phyloP scores from a whole-genome alignment of 805 yeast species.

The Spathaspora passalidarum region DNA sequence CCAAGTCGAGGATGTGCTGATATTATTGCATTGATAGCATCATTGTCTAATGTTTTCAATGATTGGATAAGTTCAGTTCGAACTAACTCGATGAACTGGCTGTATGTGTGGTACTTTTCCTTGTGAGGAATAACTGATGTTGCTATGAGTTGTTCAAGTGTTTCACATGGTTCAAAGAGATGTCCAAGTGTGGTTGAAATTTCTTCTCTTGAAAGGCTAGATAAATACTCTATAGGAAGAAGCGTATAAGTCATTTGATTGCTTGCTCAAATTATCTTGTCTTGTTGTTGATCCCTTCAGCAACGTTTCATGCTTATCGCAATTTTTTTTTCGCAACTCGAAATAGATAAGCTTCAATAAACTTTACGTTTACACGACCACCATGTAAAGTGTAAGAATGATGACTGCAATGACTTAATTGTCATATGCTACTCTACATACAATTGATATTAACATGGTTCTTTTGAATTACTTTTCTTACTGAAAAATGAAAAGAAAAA shows the following conservation, averaged over 20 bases:
- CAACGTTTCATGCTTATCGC: too few relatives aligned
- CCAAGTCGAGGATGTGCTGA: constrained; percentile 92
- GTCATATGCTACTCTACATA: too few relatives aligned
- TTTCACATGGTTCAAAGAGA: constrained; percentile 64
- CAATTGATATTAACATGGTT: too few relatives aligned
- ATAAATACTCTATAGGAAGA: constrained; percentile 27
- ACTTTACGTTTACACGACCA: too few relatives aligned
- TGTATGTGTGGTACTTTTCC: constrained; percentile 17
- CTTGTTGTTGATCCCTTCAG: too few relatives aligned
- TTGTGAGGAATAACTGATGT: constrained; percentile 22
- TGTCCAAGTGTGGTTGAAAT: constrained; percentile 46
- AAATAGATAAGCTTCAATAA: too few relatives aligned
- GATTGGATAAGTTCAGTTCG: constrained; percentile 37
- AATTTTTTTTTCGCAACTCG: too few relatives aligned
- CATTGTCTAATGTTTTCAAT: constrained; percentile 17
- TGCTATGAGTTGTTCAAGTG: constrained; percentile 34
- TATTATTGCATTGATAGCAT: constrained; percentile 52
- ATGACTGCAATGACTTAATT: too few relatives aligned
- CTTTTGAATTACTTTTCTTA: too few relatives aligned
- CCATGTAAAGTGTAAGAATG: too few relatives aligned
- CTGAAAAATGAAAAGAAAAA: too few relatives aligned
- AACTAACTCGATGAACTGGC: constrained; percentile 43
- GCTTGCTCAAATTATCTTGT: too few relatives aligned
- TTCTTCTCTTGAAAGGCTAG: constrained; percentile 16
- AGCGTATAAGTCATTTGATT: constrained; percentile 11